phyloP scores from a whole-genome alignment of 345 rosid genomes.

The Hypericum perforatum region DNA sequence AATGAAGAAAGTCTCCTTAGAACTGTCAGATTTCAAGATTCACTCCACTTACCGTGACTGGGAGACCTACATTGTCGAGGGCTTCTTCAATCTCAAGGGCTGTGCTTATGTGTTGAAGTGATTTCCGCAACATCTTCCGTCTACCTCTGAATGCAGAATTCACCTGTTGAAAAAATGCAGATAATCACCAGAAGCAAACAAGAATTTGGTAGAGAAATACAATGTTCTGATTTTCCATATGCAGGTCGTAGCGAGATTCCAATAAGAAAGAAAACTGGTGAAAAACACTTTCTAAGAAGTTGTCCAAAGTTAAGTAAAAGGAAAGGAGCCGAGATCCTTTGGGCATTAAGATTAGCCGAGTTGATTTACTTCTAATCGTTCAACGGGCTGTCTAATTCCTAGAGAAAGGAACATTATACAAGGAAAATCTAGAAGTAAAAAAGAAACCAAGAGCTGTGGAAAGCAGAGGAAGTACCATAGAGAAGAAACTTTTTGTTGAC shows the following conservation, averaged over 20 bases:
- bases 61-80: constrained; percentile 51
- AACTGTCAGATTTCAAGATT: too few species aligned
- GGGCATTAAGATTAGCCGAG: too few species aligned
- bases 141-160: constrained; percentile 86
- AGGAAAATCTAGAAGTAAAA: neutral
- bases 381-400: too few species aligned
- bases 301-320: too few species aligned
- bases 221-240: too few species aligned
- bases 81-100: constrained; percentile 69
- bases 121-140: constrained; percentile 71
- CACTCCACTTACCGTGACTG: constrained; percentile 44
- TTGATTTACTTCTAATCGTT: too few species aligned
- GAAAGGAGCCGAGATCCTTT: too few species aligned
- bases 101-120: constrained; percentile 63
- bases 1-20: neutral
- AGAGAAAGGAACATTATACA: too few species aligned
- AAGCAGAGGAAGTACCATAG: constrained; percentile 41
- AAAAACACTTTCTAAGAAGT: too few species aligned
- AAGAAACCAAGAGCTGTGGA: neutral
- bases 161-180: constrained; percentile 31
- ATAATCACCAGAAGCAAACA: neutral
- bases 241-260: too few species aligned
- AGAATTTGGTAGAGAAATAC: too few species aligned
- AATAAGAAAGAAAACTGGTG: too few species aligned
- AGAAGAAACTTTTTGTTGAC: constrained; percentile 72